phyloP scores from a whole-genome alignment of 345 rosid species.

The Trapa bicornis region DNA sequence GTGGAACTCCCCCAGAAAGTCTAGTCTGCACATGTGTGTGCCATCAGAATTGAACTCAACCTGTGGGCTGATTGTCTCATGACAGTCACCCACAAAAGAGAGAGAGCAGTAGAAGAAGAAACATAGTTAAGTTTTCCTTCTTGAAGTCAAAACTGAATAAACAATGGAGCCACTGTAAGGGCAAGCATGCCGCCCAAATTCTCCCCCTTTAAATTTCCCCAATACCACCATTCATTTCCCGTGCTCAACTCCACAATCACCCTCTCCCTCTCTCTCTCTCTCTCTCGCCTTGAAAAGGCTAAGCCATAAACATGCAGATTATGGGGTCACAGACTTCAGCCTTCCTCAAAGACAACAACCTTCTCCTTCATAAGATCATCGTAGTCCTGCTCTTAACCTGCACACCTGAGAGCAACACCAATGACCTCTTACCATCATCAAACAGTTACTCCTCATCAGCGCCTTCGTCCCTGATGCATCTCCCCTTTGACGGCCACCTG shows the following conservation, averaged over 20 bases:
- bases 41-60: no score
- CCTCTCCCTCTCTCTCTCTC: slow-evolving; percentile 22
- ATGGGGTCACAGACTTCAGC: slow-evolving; percentile 39
- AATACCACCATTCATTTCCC: no score
- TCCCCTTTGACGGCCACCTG: slow-evolving; percentile 53
- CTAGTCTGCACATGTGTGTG: no score
- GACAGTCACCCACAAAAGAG: no score
- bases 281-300: background rate
- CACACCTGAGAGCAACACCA: slow-evolving; percentile 32
- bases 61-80: no score
- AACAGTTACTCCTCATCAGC: slow-evolving; percentile 6
- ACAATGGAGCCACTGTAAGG: no score
- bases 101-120: no score
- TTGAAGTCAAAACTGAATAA: no score
- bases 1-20: no score
- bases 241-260: slow-evolving; percentile 32
- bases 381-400: slow-evolving; percentile 47
- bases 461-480: slow-evolving; percentile 24
- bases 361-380: slow-evolving; percentile 31
- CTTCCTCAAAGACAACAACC: slow-evolving; percentile 31
- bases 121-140: no score
- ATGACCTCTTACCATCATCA: background rate
- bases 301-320: background rate
- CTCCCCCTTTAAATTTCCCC: slow-evolving; percentile 17
- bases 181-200: slow-evolving; percentile 33